Evolutionary conservation across 352 stramenopile species (phyloP).

Genomic region (Halophytophthora batemanensis): DNA sequence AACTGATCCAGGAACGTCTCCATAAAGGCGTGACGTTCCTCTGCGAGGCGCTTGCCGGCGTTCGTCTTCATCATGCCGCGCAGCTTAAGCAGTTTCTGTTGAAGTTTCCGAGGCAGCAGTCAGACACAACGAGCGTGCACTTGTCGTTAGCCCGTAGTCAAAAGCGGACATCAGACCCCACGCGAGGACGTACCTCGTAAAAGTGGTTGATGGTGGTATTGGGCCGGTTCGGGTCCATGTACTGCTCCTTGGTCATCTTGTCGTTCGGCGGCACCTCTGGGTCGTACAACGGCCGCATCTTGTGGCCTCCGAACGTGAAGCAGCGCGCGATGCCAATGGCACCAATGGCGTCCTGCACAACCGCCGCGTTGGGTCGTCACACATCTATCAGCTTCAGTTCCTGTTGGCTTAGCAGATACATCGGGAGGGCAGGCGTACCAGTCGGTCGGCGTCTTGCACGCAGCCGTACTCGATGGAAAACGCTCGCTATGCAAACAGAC

Average conservation of each 20-base stretch:
- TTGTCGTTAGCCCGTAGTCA: no score
- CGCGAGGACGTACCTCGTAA: constrained; percentile 57
- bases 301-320: constrained; percentile 88
- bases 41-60: constrained; percentile 64
- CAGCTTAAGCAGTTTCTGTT: constrained; percentile 86
- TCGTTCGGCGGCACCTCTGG: constrained; percentile 43
- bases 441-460: constrained; percentile 87
- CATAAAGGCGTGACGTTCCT: constrained; percentile 86
- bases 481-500: constrained; percentile 14
- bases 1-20: constrained; percentile 82
- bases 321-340: constrained; percentile 89
- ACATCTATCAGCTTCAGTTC: constrained; percentile 1
- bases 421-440: constrained; percentile 30
- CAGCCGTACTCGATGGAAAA: constrained; percentile 76
- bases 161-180: neutral
- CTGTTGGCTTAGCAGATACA: neutral
- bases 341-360: constrained; percentile 81
- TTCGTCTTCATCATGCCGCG: constrained; percentile 86
- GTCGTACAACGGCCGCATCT: constrained; percentile 82
- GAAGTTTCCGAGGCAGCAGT: neutral
- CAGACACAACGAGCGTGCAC: no score
- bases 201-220: constrained; percentile 88
- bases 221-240: constrained; percentile 71
- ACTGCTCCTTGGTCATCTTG: constrained; percentile 71
- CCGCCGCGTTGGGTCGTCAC: neutral